A percentile compares a stretch with the other conserved stretches of the same genome.
Conservation (phyloP, 2,329 filamentous ascomycete genomes). For the Aureobasidium sp. region DNA sequence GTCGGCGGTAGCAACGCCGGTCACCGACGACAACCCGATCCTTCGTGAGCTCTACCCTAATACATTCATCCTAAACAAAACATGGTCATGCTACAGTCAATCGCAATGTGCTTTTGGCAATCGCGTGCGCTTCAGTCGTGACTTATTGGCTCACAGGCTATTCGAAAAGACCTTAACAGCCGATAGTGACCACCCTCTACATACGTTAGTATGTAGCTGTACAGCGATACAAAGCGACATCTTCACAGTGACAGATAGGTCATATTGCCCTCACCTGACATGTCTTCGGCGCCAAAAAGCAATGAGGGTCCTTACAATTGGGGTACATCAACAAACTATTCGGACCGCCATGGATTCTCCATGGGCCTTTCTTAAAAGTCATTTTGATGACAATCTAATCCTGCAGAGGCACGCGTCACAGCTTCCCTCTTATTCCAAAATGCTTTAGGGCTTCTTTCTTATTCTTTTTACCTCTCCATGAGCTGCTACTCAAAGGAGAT, state of each 20-base stretch:
- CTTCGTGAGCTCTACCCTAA: background rate
- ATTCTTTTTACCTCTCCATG: too few relatives aligned
- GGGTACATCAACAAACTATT: background rate
- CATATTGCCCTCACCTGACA: background rate
- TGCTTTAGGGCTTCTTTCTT: too few relatives aligned
- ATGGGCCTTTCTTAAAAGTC: background rate
- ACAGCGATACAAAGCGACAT: background rate
- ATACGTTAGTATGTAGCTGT: background rate
- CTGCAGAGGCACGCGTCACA: background rate
- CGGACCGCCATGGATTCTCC: background rate
- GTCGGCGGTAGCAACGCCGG: background rate
- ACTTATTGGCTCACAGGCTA: background rate
- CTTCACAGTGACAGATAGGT: background rate
- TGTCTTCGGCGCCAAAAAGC: background rate
- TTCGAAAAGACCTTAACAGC: background rate
- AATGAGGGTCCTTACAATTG: background rate
- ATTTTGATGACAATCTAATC: background rate
- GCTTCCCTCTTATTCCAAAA: too few relatives aligned
- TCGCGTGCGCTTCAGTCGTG: background rate
- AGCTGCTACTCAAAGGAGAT: too few relatives aligned
- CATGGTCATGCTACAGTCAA: background rate
- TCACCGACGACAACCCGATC: background rate
- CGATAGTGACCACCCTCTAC: background rate
- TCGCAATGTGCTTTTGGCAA: background rate
- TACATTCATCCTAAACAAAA: background rate